Evolutionary conservation across 2,329 filamentous ascomycete species (phyloP), one percentile per base, ranked within the genome.

Genomic region (Ceratocystis colombiana): DNA sequence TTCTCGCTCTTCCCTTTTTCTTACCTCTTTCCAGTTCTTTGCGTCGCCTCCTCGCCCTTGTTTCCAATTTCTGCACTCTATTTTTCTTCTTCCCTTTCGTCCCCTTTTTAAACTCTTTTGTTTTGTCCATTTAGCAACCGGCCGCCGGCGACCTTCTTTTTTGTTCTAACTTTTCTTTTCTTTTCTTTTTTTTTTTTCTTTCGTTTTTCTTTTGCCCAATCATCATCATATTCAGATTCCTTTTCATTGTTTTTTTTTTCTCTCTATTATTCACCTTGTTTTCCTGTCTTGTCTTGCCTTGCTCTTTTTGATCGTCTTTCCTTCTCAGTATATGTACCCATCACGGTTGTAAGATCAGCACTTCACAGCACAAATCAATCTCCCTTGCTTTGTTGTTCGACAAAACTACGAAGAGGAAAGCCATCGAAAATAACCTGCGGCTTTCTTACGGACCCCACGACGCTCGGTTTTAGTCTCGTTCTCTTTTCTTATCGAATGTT

Each of bases 1-100:
- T 28, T n/a, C 28, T 48, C 30, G 41, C 41, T 15, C 45, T 20
- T 64, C 7, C 8, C 28, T 64, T 17, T 63, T 63, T 64, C 25
- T 48, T 10, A 25, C 17, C 20, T 15, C 37, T 12, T 41, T 50
- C 17, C 25, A 10, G n/a, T 33, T 30, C 7, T 61, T 65, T 65
- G 17, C 28, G 53, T 37, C 44, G 41, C 64, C 30, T 46, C 25
- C 37, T 41, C 37, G 37, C 37, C 33, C 62, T 63, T 37, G 46
- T 62, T 45, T 71, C 72, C 37, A 12, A 41, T 41, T 72, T 71
- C 69, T 70, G 71, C 71, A 71, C 70, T 72, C 68, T 69, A 67
- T 70, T 71, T 70, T 70, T 68, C 70, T 66, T 70, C 69, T 69
- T 72, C 69, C 67, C 71, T 72, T 69, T 46, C 2, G 8, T 46